These are phyloP conservation scores for Euphorbia schlechtendalii DNA, from an alignment of 441 rosid genomes.

Conservation along the genomic window DNA sequence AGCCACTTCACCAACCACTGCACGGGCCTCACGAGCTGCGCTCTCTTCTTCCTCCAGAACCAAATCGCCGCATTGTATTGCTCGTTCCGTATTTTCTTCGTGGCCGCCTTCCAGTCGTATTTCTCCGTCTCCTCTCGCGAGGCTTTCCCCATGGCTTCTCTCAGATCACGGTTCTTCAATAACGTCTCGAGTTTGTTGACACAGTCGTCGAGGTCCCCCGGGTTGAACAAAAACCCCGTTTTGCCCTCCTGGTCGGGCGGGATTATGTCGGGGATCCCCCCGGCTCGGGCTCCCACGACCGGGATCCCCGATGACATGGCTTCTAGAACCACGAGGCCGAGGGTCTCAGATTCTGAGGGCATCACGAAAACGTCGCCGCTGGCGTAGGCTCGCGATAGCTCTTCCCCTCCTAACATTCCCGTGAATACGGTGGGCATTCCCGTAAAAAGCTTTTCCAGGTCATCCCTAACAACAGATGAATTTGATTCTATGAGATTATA, in stretches of 20 bases:
- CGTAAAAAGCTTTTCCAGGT: slow-evolving; percentile 72
- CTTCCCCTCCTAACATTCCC: slow-evolving; percentile 83
- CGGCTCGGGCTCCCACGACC: slow-evolving; percentile 86
- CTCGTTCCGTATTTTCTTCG: slow-evolving; percentile 74
- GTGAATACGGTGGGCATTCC: slow-evolving; percentile 96
- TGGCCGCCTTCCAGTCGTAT: slow-evolving; percentile 97
- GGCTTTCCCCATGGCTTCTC: slow-evolving; percentile 78
- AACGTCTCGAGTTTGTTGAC: slow-evolving; percentile 58
- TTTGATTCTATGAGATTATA: neutral
- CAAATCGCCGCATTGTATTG: slow-evolving; percentile 94
- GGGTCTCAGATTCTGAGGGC: slow-evolving; percentile 98
- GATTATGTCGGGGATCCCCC: slow-evolving; percentile 92
- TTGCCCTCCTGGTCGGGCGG: slow-evolving; percentile 85
- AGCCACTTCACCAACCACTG: slow-evolving; percentile 66
- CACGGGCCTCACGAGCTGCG: slow-evolving; percentile 61
- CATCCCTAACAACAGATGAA: slow-evolving; percentile 45
- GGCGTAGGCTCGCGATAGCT: slow-evolving; percentile 91
- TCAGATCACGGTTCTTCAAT: slow-evolving; percentile 43
- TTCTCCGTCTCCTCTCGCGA: slow-evolving; percentile 84
- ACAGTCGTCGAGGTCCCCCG: slow-evolving; percentile 89
- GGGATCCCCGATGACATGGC: slow-evolving; percentile 97
- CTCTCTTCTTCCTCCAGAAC: slow-evolving; percentile 91
- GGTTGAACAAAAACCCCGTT: slow-evolving; percentile 65
- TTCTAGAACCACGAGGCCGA: slow-evolving; percentile 90
- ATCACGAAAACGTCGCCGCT: slow-evolving; percentile 91